These are phyloP conservation scores for Yamagishiella unicocca DNA, from an alignment of 139 green algal species.

Conservation along the genomic window DNA sequence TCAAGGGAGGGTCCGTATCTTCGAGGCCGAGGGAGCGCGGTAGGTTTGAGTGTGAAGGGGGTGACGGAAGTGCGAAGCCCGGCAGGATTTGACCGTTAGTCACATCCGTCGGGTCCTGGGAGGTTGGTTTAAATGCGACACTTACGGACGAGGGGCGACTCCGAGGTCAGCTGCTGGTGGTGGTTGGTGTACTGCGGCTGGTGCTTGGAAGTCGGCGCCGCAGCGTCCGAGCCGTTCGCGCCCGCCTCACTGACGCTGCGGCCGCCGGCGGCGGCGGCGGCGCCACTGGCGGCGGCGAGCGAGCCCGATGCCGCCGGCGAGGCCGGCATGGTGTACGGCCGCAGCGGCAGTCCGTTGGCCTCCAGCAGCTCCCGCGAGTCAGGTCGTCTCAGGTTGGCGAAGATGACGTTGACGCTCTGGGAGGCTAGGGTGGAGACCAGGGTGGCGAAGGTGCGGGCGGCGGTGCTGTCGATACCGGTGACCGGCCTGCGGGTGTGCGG, in stretches of 20 bases:
- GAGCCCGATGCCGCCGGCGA: background rate
- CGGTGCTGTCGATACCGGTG: slow-evolving; percentile 82
- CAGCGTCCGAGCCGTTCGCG: background rate
- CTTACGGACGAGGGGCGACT: slow-evolving; percentile 21
- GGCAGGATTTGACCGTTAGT: too few relatives aligned
- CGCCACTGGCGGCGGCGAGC: background rate
- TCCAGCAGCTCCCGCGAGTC: slow-evolving; percentile 16
- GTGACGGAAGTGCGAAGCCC: too few relatives aligned
- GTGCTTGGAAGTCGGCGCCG: background rate
- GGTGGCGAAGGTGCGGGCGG: slow-evolving; percentile 78
- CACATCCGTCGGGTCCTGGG: too few relatives aligned
- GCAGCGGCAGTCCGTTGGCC: slow-evolving; percentile 30
- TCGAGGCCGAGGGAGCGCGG: background rate
- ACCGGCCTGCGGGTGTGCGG: slow-evolving; percentile 63
- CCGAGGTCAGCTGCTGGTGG: background rate
- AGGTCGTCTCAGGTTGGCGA: background rate
- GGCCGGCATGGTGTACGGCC: background rate
- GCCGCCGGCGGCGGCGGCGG: background rate
- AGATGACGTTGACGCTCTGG: slow-evolving; percentile 32
- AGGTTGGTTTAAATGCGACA: too few relatives aligned
- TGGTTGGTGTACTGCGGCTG: background rate
- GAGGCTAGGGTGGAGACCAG: slow-evolving; percentile 54
- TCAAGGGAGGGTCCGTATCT: background rate
- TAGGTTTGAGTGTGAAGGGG: too few relatives aligned
- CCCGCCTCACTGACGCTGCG: background rate